Conservation (phyloP, 192 early-diverging fungal species). For the Radiomyces spectabilis region DNA sequence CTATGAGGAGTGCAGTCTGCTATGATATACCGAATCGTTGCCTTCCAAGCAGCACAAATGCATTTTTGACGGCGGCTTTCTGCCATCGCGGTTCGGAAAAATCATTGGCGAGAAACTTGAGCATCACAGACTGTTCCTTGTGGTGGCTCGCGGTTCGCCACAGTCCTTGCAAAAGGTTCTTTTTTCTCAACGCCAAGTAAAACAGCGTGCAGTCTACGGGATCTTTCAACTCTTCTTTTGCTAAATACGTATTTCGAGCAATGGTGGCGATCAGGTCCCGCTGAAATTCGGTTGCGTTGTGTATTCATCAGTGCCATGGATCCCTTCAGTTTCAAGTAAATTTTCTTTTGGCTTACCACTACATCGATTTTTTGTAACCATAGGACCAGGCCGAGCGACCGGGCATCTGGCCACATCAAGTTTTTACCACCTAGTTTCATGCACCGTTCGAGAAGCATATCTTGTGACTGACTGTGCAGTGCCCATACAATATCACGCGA, state of each 20-base stretch:
- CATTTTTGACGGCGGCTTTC: constrained; percentile 95
- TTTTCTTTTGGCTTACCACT: constrained; percentile 42
- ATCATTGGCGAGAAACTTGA: constrained; percentile 88
- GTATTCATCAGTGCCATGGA: no score
- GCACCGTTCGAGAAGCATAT: constrained; percentile 57
- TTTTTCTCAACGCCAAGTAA: constrained; percentile 85
- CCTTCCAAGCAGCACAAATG: constrained; percentile 92
- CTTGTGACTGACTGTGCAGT: constrained; percentile 85
- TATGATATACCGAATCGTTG: constrained; percentile 79
- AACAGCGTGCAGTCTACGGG: constrained; percentile 82
- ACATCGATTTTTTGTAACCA: constrained; percentile 76
- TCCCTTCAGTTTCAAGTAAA: no score
- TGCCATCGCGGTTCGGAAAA: constrained; percentile 87
- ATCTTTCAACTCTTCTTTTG: constrained; percentile 63
- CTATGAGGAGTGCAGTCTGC: no score
- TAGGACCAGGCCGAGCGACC: constrained; percentile 72
- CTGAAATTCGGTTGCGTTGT: constrained; percentile 9
- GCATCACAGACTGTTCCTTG: constrained; percentile 81
- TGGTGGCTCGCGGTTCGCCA: constrained; percentile 83
- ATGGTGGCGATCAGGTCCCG: constrained; percentile 72
- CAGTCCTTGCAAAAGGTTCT: constrained; percentile 81
- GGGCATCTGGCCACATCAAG: constrained; percentile 76
- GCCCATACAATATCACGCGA: constrained; percentile 81
- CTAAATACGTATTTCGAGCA: constrained; percentile 81
- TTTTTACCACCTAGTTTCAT: constrained; percentile 44